phyloP scores from a whole-genome alignment of 139 green algal species.

The Haematococcus sp. region DNA sequence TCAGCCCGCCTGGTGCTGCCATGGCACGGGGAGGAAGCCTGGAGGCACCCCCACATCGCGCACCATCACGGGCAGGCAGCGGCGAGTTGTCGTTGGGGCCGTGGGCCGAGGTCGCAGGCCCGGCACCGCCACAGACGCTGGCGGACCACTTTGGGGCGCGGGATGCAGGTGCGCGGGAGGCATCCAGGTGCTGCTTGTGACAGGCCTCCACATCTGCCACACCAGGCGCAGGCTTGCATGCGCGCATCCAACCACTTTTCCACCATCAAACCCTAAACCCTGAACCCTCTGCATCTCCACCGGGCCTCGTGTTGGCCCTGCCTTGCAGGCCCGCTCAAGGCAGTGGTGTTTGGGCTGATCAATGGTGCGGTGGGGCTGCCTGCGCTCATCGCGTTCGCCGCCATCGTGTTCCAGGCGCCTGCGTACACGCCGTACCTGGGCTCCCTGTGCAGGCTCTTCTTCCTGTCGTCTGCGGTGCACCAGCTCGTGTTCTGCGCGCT shows the following conservation, averaged over 20 bases:
- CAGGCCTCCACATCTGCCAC: background rate
- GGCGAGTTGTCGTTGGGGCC: too few species aligned
- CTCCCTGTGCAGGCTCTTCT: slow-evolving; percentile 59
- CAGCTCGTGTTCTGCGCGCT: slow-evolving; percentile 59
- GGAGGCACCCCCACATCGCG: too few species aligned
- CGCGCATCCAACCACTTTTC: background rate
- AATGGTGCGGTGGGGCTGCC: slow-evolving; percentile 67
- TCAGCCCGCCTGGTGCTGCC: too few species aligned
- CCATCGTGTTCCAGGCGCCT: slow-evolving; percentile 67
- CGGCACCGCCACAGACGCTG: too few species aligned
- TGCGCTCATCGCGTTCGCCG: slow-evolving; percentile 68
- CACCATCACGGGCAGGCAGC: too few species aligned
- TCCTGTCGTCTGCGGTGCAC: slow-evolving; percentile 66
- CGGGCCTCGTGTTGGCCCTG: too few species aligned
- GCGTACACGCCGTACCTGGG: slow-evolving; percentile 50
- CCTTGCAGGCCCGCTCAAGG: slow-evolving; percentile 11
- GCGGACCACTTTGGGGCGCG: too few species aligned
- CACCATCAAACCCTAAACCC: background rate
- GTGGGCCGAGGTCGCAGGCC: too few species aligned
- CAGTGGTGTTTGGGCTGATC: slow-evolving; percentile 36
- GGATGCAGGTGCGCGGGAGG: too few species aligned
- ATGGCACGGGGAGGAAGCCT: too few species aligned
- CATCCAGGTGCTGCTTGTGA: too few species aligned
- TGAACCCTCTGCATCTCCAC: too few species aligned
- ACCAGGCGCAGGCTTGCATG: background rate